Conservation (phyloP, 2,329 filamentous ascomycete species). For the Penicillium decumbens region DNA sequence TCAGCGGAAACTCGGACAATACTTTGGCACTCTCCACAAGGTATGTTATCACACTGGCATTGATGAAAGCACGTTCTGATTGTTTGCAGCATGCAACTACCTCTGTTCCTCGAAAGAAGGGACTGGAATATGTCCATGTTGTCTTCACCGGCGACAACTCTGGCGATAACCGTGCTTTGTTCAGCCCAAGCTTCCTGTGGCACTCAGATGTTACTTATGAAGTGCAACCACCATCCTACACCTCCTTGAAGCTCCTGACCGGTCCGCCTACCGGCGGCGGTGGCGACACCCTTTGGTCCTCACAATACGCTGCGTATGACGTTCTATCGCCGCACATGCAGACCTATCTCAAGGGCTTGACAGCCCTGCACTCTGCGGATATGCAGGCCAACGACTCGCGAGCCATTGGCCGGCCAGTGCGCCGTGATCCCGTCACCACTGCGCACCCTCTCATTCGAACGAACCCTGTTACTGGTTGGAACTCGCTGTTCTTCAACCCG, state of each 20-base stretch:
- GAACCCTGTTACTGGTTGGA: constrained; percentile 60
- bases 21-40: constrained; percentile 53
- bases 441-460: constrained; percentile 56
- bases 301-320: constrained; percentile 57
- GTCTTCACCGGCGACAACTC: constrained; percentile 52
- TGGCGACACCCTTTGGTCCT: constrained; percentile 56
- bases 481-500: constrained; percentile 56
- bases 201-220: constrained; percentile 57
- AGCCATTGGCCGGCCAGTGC: constrained; percentile 49
- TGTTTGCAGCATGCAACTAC: constrained; percentile 49
- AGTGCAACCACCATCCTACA: constrained; percentile 55
- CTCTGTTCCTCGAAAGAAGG: constrained; percentile 46
- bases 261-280: constrained; percentile 54
- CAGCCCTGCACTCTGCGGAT: constrained; percentile 53
- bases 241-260: constrained; percentile 51
- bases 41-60: constrained; percentile 10
- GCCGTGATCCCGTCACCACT: constrained; percentile 51
- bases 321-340: constrained; percentile 54
- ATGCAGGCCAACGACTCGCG: constrained; percentile 51
- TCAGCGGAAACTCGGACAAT: constrained; percentile 49
- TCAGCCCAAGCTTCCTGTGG: constrained; percentile 54
- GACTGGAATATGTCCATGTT: constrained; percentile 55
- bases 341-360: constrained; percentile 55
- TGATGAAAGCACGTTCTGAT: constrained; percentile 5
- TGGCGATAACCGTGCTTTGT: constrained; percentile 51